Base-by-base conservation (phyloP, 2,329 filamentous ascomycete species). In the Ascochyta koolunga region DNA sequence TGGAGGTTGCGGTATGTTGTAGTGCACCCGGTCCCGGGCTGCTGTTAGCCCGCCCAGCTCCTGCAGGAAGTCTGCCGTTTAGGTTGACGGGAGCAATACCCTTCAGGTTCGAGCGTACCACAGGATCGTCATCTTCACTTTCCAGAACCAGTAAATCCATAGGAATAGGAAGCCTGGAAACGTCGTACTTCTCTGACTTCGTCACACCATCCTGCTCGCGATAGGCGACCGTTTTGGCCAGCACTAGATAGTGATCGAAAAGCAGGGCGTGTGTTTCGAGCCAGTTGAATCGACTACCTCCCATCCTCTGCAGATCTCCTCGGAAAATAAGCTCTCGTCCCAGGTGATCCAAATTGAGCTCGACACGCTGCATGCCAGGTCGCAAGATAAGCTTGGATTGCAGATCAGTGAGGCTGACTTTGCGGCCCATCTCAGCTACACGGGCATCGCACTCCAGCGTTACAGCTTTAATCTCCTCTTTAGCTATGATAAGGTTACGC, bases 61-160 rank as follows among this genome's bases (percentile, higher is more conserved):
- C 83, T 5, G 80, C 78, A 37, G 58, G 58, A 15, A 64, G 60
- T 32, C 70, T 66, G 8, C 69, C 67, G n/a, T 65, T 63, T 25
- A 69, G 68, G 0, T 85, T 82, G 10, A 87, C 80, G 22, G 86
- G 82, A n/a, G 83, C 79, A 29, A 89, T 81, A 21, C 87, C 83
- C 71, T 91, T 93, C 64, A 89, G 82, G 1, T 85, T 82, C 2
- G 84, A 87, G 72, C 95, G 96, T 50, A 93, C 85, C 5, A 98
- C 89, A 0, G 95, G 88, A 60, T 96, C 91, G 61, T 99, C 96
- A 62, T 93, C 91, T 63, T 90, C 88, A 72, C 90, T 96, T 75
- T 99, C 96, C 0, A 99, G 81, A 43, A 96, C 90, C 22, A 99
- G 81, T 2, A 99, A 81, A 65, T 96, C 93, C 93, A 99, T 99